Base-by-base conservation (phyloP, 1,284 basidiomycete genomes). In the Cystobasidium slooffiae region DNA sequence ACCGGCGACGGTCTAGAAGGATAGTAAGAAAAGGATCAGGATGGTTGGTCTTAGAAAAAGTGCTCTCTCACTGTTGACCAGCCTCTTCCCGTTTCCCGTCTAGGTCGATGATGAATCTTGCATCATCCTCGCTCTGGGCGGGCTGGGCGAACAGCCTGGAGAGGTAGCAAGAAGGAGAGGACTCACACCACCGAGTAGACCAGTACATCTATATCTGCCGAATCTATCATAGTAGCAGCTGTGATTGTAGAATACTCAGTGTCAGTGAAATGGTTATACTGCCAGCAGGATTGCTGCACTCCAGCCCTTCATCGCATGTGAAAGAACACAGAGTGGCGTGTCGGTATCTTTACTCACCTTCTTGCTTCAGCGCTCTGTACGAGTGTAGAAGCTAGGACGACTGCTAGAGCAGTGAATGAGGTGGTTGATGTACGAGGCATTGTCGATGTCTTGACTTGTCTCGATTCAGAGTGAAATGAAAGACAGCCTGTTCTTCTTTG, bases 161-260 rank as follows among this genome's bases (percentile, higher is more conserved):
- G 6, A 20, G 31, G 44, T 10, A 39, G 16, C 6, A 7, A 37
- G 9, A n/a, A 7, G n/a, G 7, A 39, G 37, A 47, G 3, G 22
- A 65, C 62, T 61, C n/a, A 70, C 46, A 6, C 56, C 55, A 14
- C 56, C 43, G 31, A 51, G 22, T 24, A 56, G 56, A 47, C 68
- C 68, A 37, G n/a, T 61, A 62, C 58, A 70, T 58, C 67, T 68
- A 37, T 44, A 46, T 68, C 67, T 41, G 10, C 67, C 67, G 67
- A 43, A 68, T 68, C 67, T 56, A 43, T 68, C 67, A 59, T 59
- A 59, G 67, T 68, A 68, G 46, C 67, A 68, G 12, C 67, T 68
- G 67, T 16, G 22, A 9, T n/a, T 46, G n/a, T 10, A 61, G 4
- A 10, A 44, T 20, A 24, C 3, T 7, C 16, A 18, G 3, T 6